A percentile compares a stretch with the other conserved stretches of the same genome.
Evolutionary conservation across 1,284 basidiomycete genomes (phyloP).

Genomic region (Cryptococcus sp.): DNA sequence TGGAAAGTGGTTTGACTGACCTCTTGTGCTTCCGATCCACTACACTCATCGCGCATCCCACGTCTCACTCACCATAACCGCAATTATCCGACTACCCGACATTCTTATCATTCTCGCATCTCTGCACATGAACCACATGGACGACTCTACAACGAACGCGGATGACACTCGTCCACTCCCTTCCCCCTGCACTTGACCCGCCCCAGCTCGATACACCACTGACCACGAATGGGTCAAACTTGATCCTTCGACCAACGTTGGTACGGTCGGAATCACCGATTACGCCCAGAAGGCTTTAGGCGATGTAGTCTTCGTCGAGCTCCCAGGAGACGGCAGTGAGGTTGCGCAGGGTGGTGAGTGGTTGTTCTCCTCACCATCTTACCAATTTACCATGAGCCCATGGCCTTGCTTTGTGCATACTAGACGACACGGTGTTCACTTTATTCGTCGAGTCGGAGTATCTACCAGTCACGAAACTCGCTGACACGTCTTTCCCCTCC

Average conservation of each 20-base stretch:
- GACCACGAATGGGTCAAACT: conserved; percentile 90
- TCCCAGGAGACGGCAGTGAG: conserved; percentile 70
- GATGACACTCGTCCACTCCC: neutral
- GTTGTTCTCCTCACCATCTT: neutral
- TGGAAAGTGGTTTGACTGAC: too few relatives aligned
- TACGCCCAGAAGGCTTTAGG: conserved; percentile 91
- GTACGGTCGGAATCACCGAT: conserved; percentile 86
- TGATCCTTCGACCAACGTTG: conserved; percentile 77
- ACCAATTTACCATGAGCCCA: neutral
- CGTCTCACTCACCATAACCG: too few relatives aligned
- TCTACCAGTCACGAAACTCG: too few relatives aligned
- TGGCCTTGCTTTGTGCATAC: neutral
- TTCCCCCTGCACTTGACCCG: neutral
- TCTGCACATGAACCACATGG: too few relatives aligned
- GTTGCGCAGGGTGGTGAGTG: conserved; percentile 74
- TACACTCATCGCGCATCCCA: too few relatives aligned
- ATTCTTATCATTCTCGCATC: too few relatives aligned
- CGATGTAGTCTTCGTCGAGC: conserved; percentile 97
- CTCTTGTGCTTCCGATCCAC: too few relatives aligned
- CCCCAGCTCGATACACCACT: conserved; percentile 73
- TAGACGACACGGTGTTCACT: neutral
- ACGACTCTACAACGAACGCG: too few relatives aligned
- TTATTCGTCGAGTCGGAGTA: neutral
- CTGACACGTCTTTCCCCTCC: too few relatives aligned
- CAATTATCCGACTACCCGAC: too few relatives aligned